Evolutionary conservation across 2,329 filamentous ascomycete genomes (phyloP), one percentile per base, ranked within the genome.

Genomic region (Aspergillus cejpii): DNA sequence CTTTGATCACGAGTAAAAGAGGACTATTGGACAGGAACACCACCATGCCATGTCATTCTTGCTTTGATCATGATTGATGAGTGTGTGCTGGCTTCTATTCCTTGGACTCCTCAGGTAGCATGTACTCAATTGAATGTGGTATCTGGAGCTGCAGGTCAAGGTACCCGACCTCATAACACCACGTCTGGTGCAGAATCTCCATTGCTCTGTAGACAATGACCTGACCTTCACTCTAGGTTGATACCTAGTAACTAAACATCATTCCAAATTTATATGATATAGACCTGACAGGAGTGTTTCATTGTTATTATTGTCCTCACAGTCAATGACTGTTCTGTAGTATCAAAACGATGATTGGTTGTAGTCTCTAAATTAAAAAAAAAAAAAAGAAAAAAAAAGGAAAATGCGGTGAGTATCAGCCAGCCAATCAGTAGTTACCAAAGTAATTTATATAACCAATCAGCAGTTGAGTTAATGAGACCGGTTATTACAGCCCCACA

Each of bases 401-500:
- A 64, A 63, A 50, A 62, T 60, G 62, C 62, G 62, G 62, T 65
- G 61, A 65, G 53, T 50, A 44, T 34, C 24, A 24, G 41, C 45
- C 52, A 49, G 39, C 61, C 52, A 64, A 65, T 63, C 39, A 47
- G 23, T 36, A 39, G 39, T 20, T 10, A 44, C 31, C 21, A 41
- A 51, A 45, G 47, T 43, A 46, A 42, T 38, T 41, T 40, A 39
- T 17, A 19, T 43, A 41, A 19, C 57, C 60, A 63, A 62, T 61
- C 49, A 59, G 23, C 8, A 8, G 6, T 26, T 17, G 14, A 5
- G 10, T 34, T 37, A 44, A 26, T 43, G 20, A 43, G 31, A 26
- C 42, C n/a, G 34, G 41, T 39, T 47, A 43, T 50, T 47, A 49
- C 49, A 46, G 52, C 51, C 44, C 52, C 58, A 55, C 52, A 41